Conservation (phyloP, 2,329 filamentous ascomycete genomes). For the Cytospora paraplurivora region DNA sequence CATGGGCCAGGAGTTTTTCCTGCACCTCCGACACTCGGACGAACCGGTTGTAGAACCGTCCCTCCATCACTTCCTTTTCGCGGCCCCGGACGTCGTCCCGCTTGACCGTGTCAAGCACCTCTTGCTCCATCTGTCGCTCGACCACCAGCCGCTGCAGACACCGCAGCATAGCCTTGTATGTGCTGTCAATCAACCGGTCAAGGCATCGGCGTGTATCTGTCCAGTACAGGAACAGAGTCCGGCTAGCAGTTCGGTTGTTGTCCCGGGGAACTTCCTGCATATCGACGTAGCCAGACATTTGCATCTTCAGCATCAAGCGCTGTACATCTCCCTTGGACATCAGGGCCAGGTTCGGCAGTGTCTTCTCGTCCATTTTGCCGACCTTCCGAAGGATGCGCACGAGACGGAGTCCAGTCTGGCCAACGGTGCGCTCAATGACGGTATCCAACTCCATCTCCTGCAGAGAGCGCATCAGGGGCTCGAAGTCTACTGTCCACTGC, state of each 20-base stretch:
- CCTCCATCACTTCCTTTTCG: slow-evolving; percentile 77
- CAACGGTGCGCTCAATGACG: slow-evolving; percentile 76
- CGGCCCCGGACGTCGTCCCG: slow-evolving; percentile 83
- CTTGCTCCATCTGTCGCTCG: slow-evolving; percentile 70
- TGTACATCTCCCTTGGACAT: slow-evolving; percentile 86
- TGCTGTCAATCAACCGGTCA: slow-evolving; percentile 72
- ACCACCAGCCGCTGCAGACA: slow-evolving; percentile 78
- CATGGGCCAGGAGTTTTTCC: slow-evolving; percentile 75
- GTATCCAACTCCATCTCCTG: slow-evolving; percentile 79
- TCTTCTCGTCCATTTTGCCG: slow-evolving; percentile 94
- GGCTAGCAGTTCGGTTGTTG: slow-evolving; percentile 74
- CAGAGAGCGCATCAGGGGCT: slow-evolving; percentile 68
- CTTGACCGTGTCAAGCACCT: slow-evolving; percentile 78
- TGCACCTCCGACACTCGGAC: slow-evolving; percentile 57
- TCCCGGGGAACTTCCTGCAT: slow-evolving; percentile 94
- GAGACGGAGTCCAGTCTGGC: slow-evolving; percentile 76
- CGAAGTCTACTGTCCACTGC: slow-evolving; percentile 84
- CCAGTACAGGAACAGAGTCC: slow-evolving; percentile 90
- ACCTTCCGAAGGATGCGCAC: slow-evolving; percentile 81
- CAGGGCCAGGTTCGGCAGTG: slow-evolving; percentile 76
- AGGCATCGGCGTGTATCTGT: slow-evolving; percentile 77
- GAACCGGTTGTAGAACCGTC: slow-evolving; percentile 68
- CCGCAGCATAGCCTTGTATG: slow-evolving; percentile 88
- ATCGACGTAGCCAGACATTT: slow-evolving; percentile 83
- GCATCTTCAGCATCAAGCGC: slow-evolving; percentile 80